phyloP scores from a whole-genome alignment of 2,329 filamentous ascomycete genomes.

The Fusarium buharicum region DNA sequence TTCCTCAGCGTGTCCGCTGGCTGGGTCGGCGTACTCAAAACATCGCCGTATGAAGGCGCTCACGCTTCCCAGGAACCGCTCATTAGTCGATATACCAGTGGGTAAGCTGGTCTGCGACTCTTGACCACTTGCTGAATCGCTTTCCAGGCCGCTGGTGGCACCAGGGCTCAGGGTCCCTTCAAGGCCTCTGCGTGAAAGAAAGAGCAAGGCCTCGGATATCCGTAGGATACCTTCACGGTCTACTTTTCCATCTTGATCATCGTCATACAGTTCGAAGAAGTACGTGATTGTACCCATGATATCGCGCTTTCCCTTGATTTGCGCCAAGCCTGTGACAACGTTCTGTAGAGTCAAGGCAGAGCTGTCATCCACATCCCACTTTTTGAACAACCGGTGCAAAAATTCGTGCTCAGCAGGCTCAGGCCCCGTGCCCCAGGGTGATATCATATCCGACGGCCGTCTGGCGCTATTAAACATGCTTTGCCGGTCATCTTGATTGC shows the following conservation, averaged over 20 bases:
- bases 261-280: constrained; percentile 97
- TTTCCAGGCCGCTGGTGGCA: constrained; percentile 64
- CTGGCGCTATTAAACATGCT: constrained; percentile 70
- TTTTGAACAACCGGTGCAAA: constrained; percentile 83
- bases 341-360: constrained; percentile 88
- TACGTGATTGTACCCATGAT: constrained; percentile 99
- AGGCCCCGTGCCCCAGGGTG: constrained; percentile 66
- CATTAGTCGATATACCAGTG: constrained; percentile 74
- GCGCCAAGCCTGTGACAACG: constrained; percentile 88
- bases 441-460: constrained; percentile 56
- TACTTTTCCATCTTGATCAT: constrained; percentile 88
- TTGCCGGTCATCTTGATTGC: constrained; percentile 61
- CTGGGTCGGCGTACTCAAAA: constrained; percentile 97
- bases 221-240: constrained; percentile 94
- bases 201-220: constrained; percentile 93
- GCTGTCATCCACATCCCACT: constrained; percentile 84
- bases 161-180: constrained; percentile 78
- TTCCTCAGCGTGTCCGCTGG: constrained; percentile 64
- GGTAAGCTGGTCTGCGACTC: constrained; percentile 55
- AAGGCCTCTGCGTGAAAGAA: constrained; percentile 88
- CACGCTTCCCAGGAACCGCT: constrained; percentile 90
- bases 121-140: constrained; percentile 45
- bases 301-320: constrained; percentile 91
- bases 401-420: constrained; percentile 94
- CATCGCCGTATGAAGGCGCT: constrained; percentile 95